Conservation (phyloP, 2,329 filamentous ascomycete genomes). For the Pyrenophora teres region DNA sequence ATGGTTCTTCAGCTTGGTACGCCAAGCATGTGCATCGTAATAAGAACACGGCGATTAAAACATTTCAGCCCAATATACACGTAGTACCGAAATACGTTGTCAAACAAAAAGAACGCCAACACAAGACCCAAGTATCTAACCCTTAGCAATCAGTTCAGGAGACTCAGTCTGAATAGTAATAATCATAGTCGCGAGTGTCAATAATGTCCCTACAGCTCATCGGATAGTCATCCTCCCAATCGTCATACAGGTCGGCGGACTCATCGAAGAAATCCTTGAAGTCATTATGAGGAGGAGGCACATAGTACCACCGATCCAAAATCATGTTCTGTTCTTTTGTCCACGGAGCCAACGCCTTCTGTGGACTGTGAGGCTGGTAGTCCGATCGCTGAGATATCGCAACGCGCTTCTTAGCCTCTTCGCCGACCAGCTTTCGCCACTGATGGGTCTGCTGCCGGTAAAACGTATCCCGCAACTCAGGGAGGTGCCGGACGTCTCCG, state of each 20-base stretch:
- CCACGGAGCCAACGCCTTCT: slow-evolving; percentile 28
- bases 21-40: too few relatives aligned
- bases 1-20: too few relatives aligned
- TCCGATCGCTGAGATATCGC: slow-evolving; percentile 16
- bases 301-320: slow-evolving; percentile 33
- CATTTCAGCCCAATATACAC: too few relatives aligned
- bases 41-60: too few relatives aligned
- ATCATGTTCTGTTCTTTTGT: slow-evolving; percentile 19
- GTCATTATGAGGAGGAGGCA: background rate
- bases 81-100: too few relatives aligned
- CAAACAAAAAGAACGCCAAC: background rate
- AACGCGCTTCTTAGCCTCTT: slow-evolving; percentile 16
- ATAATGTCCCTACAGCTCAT: background rate
- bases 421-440: background rate
- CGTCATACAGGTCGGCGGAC: background rate
- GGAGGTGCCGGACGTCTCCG: slow-evolving; percentile 28
- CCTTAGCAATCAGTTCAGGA: background rate
- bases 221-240: background rate
- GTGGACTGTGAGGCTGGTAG: slow-evolving; percentile 27
- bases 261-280: background rate
- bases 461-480: slow-evolving; percentile 11
- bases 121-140: background rate
- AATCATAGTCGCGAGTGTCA: background rate
- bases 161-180: slow-evolving; percentile 1
- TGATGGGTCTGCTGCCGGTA: background rate